phyloP scores from a whole-genome alignment of 192 early-diverging fungal species.

The Backusella parvicylindrica region DNA sequence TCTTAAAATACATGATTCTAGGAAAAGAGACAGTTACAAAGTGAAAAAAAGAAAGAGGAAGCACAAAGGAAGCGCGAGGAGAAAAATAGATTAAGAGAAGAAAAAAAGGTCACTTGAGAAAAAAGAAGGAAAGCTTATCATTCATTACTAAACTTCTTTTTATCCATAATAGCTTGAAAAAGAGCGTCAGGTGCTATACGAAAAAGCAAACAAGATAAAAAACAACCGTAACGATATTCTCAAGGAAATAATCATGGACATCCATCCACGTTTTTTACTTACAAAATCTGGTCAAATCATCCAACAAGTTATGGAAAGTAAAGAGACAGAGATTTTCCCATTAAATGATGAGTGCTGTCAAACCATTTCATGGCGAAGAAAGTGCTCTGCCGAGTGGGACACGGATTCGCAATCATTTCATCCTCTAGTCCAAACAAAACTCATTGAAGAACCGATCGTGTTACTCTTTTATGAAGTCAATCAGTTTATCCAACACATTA shows the following conservation, averaged over 20 bases:
- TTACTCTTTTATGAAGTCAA: slow-evolving; percentile 25
- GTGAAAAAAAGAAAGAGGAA: slow-evolving; percentile 4
- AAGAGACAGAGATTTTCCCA: background rate
- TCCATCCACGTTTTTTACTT: slow-evolving; percentile 29
- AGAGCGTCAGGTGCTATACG: slow-evolving; percentile 9
- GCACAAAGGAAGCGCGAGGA: background rate
- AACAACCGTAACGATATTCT: slow-evolving; percentile 18
- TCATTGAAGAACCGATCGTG: slow-evolving; percentile 25
- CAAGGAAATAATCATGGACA: slow-evolving; percentile 43
- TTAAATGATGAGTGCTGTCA: background rate
- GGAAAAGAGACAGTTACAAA: background rate
- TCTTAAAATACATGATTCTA: background rate
- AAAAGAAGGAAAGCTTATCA: background rate
- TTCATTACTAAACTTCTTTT: background rate
- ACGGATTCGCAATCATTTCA: slow-evolving; percentile 23
- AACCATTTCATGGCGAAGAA: slow-evolving; percentile 39
- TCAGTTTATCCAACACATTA: slow-evolving; percentile 18
- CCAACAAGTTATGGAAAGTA: background rate
- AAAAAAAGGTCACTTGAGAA: background rate
- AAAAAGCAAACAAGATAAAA: slow-evolving; percentile 35
- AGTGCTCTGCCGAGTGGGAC: slow-evolving; percentile 27
- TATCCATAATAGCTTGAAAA: slow-evolving; percentile 11
- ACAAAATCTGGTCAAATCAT: slow-evolving; percentile 30
- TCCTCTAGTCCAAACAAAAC: slow-evolving; percentile 7
- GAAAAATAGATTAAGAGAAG: background rate